Percentiles rank a stretch among this genome's conserved stretches.
Conservation (phyloP, 352 stramenopile species). For the Globisporangium radiosum region DNA sequence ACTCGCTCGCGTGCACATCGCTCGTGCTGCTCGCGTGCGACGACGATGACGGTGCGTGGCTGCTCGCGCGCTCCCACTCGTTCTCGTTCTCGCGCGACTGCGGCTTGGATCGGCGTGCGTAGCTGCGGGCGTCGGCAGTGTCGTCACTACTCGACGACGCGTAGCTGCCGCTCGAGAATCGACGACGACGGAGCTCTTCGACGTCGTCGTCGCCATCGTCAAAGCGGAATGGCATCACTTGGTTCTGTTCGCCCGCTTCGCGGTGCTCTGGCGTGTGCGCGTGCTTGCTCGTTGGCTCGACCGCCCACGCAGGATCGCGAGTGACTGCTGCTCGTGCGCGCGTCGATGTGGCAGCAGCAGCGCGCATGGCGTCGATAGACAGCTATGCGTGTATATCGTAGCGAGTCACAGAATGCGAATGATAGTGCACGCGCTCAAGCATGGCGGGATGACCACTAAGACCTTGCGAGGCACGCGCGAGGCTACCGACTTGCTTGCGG, state of each 20-base stretch:
- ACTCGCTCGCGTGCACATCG: conserved; percentile 17
- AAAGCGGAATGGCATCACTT: conserved; percentile 52
- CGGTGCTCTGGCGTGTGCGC: neutral
- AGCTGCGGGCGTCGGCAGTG: neutral
- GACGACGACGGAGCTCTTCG: conserved; percentile 27
- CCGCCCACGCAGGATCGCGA: neutral
- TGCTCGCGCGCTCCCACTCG: conserved; percentile 37
- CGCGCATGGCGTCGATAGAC: no score
- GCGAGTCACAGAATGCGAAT: no score
- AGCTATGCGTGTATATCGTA: no score
- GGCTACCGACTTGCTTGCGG: no score
- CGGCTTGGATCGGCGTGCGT: conserved; percentile 1
- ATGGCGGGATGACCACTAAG: no score
- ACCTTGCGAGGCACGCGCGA: no score
- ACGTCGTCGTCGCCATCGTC: conserved; percentile 39
- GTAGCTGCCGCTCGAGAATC: conserved; percentile 25
- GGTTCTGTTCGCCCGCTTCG: conserved; percentile 34
- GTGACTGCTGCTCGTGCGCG: neutral
- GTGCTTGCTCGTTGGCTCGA: neutral
- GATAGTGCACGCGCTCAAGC: no score
- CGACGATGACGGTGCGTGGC: conserved; percentile 6
- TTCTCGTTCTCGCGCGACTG: conserved; percentile 17
- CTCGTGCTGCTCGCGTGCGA: conserved; percentile 18
- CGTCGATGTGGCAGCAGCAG: no score
- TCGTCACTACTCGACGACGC: conserved; percentile 10